phyloP scores from a whole-genome alignment of 169 alveolate genomes.

The Plasmodium inui region DNA sequence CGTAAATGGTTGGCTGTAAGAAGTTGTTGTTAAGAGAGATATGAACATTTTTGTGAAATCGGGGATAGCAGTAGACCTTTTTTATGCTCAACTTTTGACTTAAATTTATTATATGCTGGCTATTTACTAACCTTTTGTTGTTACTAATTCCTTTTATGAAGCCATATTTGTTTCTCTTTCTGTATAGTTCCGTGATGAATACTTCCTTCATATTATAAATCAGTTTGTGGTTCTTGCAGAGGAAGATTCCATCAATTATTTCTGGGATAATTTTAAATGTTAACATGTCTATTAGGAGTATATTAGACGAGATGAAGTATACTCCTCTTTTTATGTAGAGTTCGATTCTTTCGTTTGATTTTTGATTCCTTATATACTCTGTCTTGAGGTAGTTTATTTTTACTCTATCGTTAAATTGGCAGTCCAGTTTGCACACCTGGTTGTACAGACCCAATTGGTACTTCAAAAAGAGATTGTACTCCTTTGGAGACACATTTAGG shows the following conservation, averaged over 20 bases:
- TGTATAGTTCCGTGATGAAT: slow-evolving; percentile 57
- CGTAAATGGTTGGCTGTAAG: slow-evolving; percentile 71
- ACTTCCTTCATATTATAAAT: slow-evolving; percentile 49
- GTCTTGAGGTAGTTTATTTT: slow-evolving; percentile 70
- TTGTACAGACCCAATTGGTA: slow-evolving; percentile 48
- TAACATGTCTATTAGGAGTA: slow-evolving; percentile 57
- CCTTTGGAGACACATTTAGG: slow-evolving; percentile 65
- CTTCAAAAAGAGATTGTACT: slow-evolving; percentile 44
- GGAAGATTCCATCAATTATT: slow-evolving; percentile 73
- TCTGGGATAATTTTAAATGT: slow-evolving; percentile 76
- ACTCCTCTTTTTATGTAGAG: slow-evolving; percentile 71
- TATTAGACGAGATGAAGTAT: slow-evolving; percentile 66
- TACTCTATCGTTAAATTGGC: slow-evolving; percentile 5
- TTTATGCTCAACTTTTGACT: slow-evolving; percentile 25
- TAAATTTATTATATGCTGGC: slow-evolving; percentile 28
- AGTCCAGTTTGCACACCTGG: slow-evolving; percentile 30
- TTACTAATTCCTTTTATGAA: slow-evolving; percentile 71
- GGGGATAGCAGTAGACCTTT: slow-evolving; percentile 63
- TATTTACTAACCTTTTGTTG: slow-evolving; percentile 50
- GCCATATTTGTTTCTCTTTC: slow-evolving; percentile 74
- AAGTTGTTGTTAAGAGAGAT: slow-evolving; percentile 54
- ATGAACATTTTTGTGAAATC: slow-evolving; percentile 74
- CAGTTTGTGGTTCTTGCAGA: slow-evolving; percentile 63
- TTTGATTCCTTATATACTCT: slow-evolving; percentile 59
- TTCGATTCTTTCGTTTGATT: slow-evolving; percentile 67